These are phyloP conservation scores for Triadica sebifera DNA, from an alignment of 345 rosid genomes.

Conservation along the genomic window DNA sequence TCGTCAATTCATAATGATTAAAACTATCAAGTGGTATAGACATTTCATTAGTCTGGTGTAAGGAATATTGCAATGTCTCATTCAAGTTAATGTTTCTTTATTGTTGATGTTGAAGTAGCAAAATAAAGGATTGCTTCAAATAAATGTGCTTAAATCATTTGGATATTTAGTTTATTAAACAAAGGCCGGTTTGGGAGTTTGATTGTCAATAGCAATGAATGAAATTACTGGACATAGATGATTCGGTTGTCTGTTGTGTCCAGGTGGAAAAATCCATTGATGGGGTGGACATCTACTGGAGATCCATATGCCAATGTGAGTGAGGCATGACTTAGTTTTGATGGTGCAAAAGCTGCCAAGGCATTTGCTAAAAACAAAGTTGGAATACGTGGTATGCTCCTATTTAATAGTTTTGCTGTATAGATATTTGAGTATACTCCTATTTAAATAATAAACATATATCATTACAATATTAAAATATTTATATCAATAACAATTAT, in stretches of 20 bases:
- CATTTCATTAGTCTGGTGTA: neutral
- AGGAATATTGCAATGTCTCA: too few species aligned
- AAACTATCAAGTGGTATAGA: neutral
- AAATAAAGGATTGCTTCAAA: neutral
- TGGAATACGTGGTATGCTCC: conserved; percentile 76
- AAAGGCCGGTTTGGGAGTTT: neutral
- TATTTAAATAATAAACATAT: too few species aligned
- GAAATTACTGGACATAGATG: neutral
- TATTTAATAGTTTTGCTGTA: neutral
- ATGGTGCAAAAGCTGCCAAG: conserved; percentile 74
- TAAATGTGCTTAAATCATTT: neutral
- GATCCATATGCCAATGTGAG: conserved; percentile 97
- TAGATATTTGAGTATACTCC: neutral
- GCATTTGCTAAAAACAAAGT: conserved; percentile 80
- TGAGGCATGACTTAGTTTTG: conserved; percentile 73
- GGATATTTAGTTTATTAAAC: neutral
- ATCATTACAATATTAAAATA: too few species aligned
- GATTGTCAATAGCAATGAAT: neutral
- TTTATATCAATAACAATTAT: too few species aligned
- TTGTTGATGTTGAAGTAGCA: neutral
- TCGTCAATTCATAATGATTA: neutral
- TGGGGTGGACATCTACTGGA: conserved; percentile 99
- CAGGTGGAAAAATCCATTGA: conserved; percentile 99
- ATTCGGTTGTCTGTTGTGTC: neutral
- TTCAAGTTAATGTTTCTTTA: neutral